Conservation (phyloP, 192 early-diverging fungal genomes). For the Gigaspora rosea region DNA sequence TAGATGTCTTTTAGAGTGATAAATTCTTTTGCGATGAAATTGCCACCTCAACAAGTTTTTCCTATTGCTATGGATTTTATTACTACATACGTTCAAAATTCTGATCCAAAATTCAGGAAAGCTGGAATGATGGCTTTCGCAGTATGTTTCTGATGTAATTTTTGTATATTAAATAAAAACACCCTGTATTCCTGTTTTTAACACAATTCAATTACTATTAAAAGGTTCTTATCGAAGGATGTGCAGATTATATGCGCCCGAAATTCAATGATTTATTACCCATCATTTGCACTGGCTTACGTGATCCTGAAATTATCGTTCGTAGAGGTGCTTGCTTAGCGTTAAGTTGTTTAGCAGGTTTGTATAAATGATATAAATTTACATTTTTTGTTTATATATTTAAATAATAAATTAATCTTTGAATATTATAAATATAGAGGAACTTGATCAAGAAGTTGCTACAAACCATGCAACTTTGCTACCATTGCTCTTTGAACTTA, state of each 20-base stretch:
- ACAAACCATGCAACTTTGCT: slow-evolving; percentile 78
- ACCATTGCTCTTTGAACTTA: slow-evolving; percentile 82
- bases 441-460: slow-evolving; percentile 79
- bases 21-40: slow-evolving; percentile 76
- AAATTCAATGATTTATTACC: slow-evolving; percentile 78
- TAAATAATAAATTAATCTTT: too few species aligned
- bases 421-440: slow-evolving; percentile 43
- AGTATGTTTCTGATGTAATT: slow-evolving; percentile 35
- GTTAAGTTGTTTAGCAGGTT: slow-evolving; percentile 71
- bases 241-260: slow-evolving; percentile 80
- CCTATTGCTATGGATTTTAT: slow-evolving; percentile 74
- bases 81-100: slow-evolving; percentile 76
- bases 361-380: not conserved
- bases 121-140: slow-evolving; percentile 87
- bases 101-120: slow-evolving; percentile 74
- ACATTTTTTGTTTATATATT: not conserved
- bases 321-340: slow-evolving; percentile 89
- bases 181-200: not conserved
- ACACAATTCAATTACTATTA: not conserved
- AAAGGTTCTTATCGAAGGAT: slow-evolving; percentile 75
- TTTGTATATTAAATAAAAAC: not conserved
- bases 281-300: slow-evolving; percentile 74
- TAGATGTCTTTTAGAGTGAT: slow-evolving; percentile 64
- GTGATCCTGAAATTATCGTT: slow-evolving; percentile 77
- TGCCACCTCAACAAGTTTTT: slow-evolving; percentile 88